Evolutionary conservation across 257 asterid genomes (phyloP), one percentile per base, ranked within the genome.

Genomic region (Solanum ossicruentum): DNA sequence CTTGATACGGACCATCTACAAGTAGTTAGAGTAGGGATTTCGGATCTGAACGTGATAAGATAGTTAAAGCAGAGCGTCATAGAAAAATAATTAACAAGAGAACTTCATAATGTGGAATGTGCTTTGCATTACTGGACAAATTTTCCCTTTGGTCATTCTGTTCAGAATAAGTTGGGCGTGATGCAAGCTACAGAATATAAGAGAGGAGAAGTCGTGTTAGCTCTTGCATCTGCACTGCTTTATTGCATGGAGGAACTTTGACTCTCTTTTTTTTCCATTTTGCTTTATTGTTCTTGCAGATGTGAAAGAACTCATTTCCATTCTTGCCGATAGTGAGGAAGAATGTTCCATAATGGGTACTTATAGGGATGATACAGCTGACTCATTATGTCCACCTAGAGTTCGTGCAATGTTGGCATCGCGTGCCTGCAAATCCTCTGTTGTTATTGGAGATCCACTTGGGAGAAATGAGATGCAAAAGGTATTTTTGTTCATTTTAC

Each of bases 341-440:
- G 97, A 94, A 41, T 96, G 95, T 93, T 88, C 97, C 88, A 89
- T 90, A 20, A 86, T 90, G 69, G 95, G 96, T 84, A 90, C 94
- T 90, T 97, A 95, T 86, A 90, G 92, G 71, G 86, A 88, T 67
- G 98, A 97, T 91, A 88, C 88, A 8, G 87, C 91, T 8, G 98
- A 93, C 84, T 97, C 99, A 43, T 88, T 97, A 55, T 97, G 99
- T 91, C 99, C 98, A 8, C 95, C 98, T 80, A 95, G 92, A 91
- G 92, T 95, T 28, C 95, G 96, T 26, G 92, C 97, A 51, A 95
- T 97, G 99, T 89, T 97, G 60, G 99, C 99, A 84, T 97, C 98
- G 9, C 98, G 99, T 43, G 98, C 99, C 20, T 96, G 99, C 93
- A 93, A 93, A 84, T 92, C 98, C 18, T 96, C 99, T 56, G 84